Conservation (phyloP, 257 asterid species). For the Knoxia roxburghii region DNA sequence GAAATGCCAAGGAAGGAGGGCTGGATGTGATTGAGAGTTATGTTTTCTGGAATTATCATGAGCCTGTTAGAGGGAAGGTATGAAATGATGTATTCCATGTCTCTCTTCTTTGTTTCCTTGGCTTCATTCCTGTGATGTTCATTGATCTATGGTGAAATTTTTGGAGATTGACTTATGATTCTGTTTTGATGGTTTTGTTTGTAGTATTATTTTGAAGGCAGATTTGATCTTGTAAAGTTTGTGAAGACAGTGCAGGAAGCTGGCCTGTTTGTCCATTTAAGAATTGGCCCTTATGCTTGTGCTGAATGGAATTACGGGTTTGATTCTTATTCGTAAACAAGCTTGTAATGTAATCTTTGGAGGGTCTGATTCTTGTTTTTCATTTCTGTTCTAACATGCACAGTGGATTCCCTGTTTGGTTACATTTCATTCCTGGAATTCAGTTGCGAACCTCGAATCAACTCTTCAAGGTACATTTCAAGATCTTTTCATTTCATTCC, state of each 20-base stretch:
- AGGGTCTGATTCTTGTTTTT: neutral
- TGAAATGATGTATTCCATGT: neutral
- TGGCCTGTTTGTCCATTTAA: constrained; percentile 62
- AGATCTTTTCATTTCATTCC: neutral
- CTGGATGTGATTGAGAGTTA: constrained; percentile 78
- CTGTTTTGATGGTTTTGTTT: constrained; percentile 12
- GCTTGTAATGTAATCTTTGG: too few relatives aligned
- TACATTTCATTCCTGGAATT: constrained; percentile 74
- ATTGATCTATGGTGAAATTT: neutral
- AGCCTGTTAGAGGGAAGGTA: constrained; percentile 73
- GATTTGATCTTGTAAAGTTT: constrained; percentile 67
- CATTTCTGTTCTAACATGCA: constrained; percentile 3
- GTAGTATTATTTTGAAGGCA: constrained; percentile 66
- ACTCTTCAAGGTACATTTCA: constrained; percentile 43
- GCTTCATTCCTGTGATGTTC: neutral
- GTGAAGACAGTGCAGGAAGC: constrained; percentile 69
- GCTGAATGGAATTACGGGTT: constrained; percentile 94
- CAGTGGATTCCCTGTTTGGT: constrained; percentile 88
- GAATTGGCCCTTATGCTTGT: constrained; percentile 83
- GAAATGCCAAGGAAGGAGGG: constrained; percentile 84
- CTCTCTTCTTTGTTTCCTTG: neutral
- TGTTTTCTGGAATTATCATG: constrained; percentile 85
- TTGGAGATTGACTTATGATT: neutral
- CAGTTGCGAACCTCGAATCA: constrained; percentile 59
- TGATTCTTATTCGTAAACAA: constrained; percentile 18